Percentiles rank a stretch among this genome's conserved stretches.
Conservation (phyloP, 2,329 filamentous ascomycete species). For the Daldinia eschscholtzii region DNA sequence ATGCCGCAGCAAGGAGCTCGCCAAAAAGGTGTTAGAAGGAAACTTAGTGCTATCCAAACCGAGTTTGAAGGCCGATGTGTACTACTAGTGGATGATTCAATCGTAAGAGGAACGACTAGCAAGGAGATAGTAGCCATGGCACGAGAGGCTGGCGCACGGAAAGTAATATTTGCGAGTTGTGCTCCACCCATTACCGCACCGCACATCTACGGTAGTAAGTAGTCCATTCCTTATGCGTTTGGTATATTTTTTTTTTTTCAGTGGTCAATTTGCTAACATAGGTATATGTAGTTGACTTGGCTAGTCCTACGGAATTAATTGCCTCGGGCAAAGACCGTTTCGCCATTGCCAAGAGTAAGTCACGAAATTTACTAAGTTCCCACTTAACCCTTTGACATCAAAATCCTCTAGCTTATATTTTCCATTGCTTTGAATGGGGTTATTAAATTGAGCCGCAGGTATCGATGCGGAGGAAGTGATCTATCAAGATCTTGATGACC, state of each 20-base stretch:
- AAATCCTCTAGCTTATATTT: background rate
- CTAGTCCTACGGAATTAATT: conserved; percentile 77
- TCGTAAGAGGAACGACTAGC: conserved; percentile 87
- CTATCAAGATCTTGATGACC: conserved; percentile 80
- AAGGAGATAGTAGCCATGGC: conserved; percentile 87
- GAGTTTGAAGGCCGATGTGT: conserved; percentile 88
- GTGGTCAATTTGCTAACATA: background rate
- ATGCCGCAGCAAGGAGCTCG: conserved; percentile 79
- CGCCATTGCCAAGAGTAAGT: conserved; percentile 60
- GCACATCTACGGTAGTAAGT: conserved; percentile 68
- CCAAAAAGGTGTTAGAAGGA: conserved; percentile 88
- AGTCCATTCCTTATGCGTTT: background rate
- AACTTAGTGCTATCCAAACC: conserved; percentile 86
- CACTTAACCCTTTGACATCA: background rate
- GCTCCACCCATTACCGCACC: conserved; percentile 85
- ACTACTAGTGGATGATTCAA: conserved; percentile 88
- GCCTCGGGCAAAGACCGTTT: conserved; percentile 74
- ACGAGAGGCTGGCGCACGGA: conserved; percentile 82
- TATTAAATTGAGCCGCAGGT: conserved; percentile 43
- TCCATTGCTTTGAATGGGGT: background rate
- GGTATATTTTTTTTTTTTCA: background rate
- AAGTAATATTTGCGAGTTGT: conserved; percentile 86
- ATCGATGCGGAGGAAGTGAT: conserved; percentile 79
- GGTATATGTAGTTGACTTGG: conserved; percentile 48
- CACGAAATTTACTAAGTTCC: background rate